Evolutionary conservation across 2,329 filamentous ascomycete species (phyloP).

Genomic region (Cytospora piceicola): DNA sequence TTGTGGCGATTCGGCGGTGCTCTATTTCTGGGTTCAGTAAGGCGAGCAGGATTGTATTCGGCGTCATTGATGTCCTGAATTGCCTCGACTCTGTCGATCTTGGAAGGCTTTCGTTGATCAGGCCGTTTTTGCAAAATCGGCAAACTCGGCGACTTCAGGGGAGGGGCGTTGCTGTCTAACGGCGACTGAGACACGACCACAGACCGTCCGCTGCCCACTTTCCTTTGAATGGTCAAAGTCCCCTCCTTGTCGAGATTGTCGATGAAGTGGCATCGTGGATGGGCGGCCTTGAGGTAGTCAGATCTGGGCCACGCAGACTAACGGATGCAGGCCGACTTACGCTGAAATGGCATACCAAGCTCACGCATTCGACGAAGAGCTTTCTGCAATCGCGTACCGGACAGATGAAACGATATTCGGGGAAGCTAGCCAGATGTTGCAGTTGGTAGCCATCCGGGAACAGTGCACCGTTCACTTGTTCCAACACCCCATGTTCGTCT

Average conservation of each 20-base stretch:
- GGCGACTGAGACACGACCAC: neutral
- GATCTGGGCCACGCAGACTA: neutral
- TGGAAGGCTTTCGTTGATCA: neutral
- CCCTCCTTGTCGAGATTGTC: constrained; percentile 3
- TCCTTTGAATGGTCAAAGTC: neutral
- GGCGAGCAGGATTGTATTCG: too few relatives aligned
- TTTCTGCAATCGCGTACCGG: neutral
- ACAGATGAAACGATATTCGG: neutral
- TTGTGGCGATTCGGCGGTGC: too few relatives aligned
- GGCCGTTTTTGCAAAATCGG: neutral
- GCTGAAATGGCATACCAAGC: neutral
- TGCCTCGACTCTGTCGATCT: too few relatives aligned
- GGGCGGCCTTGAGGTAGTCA: neutral
- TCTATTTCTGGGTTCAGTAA: too few relatives aligned
- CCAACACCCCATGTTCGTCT: neutral
- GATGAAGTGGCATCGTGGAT: neutral
- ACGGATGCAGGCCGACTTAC: neutral
- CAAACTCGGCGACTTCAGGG: too few relatives aligned
- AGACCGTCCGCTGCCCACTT: neutral
- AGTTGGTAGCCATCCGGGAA: neutral
- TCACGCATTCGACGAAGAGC: neutral
- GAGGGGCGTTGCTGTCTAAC: neutral
- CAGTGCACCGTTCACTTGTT: neutral
- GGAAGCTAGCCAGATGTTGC: too few relatives aligned
- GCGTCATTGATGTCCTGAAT: too few relatives aligned